These are phyloP conservation scores for Colletotrichum orchidophilum DNA, from an alignment of 2,329 filamentous ascomycete genomes.

Conservation along the genomic window DNA sequence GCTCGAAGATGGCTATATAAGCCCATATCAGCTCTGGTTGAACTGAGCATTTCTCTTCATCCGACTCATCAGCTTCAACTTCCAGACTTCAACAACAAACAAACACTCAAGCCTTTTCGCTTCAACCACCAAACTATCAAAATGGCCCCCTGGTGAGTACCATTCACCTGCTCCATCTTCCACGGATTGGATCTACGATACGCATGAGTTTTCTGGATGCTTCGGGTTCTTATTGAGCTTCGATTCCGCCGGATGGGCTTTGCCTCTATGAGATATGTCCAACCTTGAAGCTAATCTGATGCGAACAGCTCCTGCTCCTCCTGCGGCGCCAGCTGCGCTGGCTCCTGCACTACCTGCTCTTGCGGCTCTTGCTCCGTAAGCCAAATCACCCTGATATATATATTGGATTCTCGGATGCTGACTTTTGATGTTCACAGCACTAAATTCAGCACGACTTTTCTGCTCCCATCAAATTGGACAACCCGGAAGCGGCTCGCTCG, in stretches of 20 bases:
- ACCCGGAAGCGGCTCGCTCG: slow-evolving; percentile 28
- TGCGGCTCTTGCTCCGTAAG: slow-evolving; percentile 35
- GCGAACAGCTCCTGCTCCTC: slow-evolving; percentile 32
- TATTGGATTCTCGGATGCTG: background rate
- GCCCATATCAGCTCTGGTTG: background rate
- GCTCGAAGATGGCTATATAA: slow-evolving; percentile 22
- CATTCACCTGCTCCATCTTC: background rate
- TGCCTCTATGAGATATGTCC: background rate
- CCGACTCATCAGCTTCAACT: slow-evolving; percentile 21
- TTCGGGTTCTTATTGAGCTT: background rate
- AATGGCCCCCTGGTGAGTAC: slow-evolving; percentile 34
- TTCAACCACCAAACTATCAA: slow-evolving; percentile 21
- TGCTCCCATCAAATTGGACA: background rate
- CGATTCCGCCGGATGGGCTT: background rate
- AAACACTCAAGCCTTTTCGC: slow-evolving; percentile 19
- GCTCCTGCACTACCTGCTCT: slow-evolving; percentile 32
- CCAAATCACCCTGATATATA: background rate
- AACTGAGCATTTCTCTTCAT: background rate
- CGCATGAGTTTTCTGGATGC: background rate
- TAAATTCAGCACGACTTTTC: slow-evolving; percentile 24
- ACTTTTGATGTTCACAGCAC: slow-evolving; percentile 1
- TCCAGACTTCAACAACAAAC: background rate
- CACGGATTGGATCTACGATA: background rate
- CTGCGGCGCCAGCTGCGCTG: slow-evolving; percentile 34
- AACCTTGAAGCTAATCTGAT: background rate